A percentile compares a stretch with the other conserved stretches of the same genome.
Evolutionary conservation across 2,329 filamentous ascomycete species (phyloP).

Genomic region (Aspergillus neoniger): DNA sequence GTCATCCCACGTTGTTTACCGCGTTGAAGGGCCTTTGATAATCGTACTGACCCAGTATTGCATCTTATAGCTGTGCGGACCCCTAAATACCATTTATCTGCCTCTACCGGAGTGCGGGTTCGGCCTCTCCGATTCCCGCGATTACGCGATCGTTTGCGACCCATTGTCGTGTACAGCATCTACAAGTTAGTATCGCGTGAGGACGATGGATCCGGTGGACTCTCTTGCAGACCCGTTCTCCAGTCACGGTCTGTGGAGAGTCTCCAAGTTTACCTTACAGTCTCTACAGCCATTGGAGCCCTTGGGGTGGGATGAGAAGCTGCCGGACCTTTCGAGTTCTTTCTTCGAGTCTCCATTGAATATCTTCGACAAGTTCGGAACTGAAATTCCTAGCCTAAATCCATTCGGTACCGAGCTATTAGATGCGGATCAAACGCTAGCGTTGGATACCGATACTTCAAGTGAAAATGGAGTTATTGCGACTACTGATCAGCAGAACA

Average conservation of each 20-base stretch:
- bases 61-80: too few relatives aligned
- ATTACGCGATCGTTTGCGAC: too few relatives aligned
- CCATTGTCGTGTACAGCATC: too few relatives aligned
- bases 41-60: too few relatives aligned
- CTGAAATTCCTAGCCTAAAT: slow-evolving; percentile 36
- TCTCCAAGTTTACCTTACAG: slow-evolving; percentile 43
- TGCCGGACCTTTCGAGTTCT: slow-evolving; percentile 33
- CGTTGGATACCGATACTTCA: slow-evolving; percentile 23
- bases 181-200: background rate
- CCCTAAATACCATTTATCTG: too few relatives aligned
- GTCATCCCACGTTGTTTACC: too few relatives aligned
- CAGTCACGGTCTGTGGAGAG: slow-evolving; percentile 39
- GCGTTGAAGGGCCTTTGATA: too few relatives aligned
- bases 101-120: too few relatives aligned
- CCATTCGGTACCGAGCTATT: slow-evolving; percentile 31
- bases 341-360: slow-evolving; percentile 27
- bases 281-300: slow-evolving; percentile 39
- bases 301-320: slow-evolving; percentile 34
- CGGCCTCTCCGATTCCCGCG: too few relatives aligned
- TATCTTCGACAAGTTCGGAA: slow-evolving; percentile 26
- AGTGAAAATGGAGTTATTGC: slow-evolving; percentile 25
- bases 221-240: slow-evolving; percentile 36
- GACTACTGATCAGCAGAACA: slow-evolving; percentile 21
- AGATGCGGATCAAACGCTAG: slow-evolving; percentile 22
- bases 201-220: slow-evolving; percentile 31